Evolutionary conservation across 768 basidiomycete species (phyloP).

Genomic region (Leccinum variicolor): DNA sequence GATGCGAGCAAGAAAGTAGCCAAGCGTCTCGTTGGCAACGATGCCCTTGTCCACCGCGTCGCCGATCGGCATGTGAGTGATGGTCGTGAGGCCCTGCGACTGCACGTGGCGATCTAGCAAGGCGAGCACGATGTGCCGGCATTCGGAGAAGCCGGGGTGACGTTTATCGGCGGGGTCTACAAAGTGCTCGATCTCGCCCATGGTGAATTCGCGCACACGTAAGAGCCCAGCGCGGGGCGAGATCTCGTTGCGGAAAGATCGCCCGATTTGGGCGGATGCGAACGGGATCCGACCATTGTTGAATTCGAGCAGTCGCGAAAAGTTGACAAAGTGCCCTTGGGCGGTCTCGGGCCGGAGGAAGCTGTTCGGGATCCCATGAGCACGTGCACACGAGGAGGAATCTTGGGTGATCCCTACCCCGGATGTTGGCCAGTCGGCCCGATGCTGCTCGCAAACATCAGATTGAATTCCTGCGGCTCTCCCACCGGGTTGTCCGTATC

Average conservation of each 20-base stretch:
- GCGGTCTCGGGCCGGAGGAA: slow-evolving; percentile 98
- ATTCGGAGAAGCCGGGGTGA: slow-evolving; percentile 81
- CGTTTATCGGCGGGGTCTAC: slow-evolving; percentile 93
- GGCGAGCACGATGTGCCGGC: slow-evolving; percentile 67
- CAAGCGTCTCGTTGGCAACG: slow-evolving; percentile 96
- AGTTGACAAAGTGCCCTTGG: slow-evolving; percentile 98
- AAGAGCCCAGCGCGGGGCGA: slow-evolving; percentile 94
- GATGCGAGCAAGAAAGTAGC: slow-evolving; percentile 94
- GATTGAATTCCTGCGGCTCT: slow-evolving; percentile 94
- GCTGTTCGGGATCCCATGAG: slow-evolving; percentile 35
- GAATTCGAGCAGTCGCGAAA: slow-evolving; percentile 93
- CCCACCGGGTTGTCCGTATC: slow-evolving; percentile 90
- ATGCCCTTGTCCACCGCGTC: slow-evolving; percentile 84
- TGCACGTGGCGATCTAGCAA: slow-evolving; percentile 88
- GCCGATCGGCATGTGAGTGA: slow-evolving; percentile 70
- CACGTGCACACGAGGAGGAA: neutral
- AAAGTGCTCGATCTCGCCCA: slow-evolving; percentile 99
- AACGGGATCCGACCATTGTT: slow-evolving; percentile 97
- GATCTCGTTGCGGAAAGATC: slow-evolving; percentile 97
- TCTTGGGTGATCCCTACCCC: slow-evolving; percentile 48
- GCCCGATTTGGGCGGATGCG: slow-evolving; percentile 95
- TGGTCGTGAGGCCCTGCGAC: slow-evolving; percentile 61
- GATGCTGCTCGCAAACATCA: slow-evolving; percentile 98
- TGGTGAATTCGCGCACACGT: slow-evolving; percentile 97
- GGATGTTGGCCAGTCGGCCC: slow-evolving; percentile 97